Conservation (phyloP, 2,329 filamentous ascomycete species). For the Hypoxylon sp. region DNA sequence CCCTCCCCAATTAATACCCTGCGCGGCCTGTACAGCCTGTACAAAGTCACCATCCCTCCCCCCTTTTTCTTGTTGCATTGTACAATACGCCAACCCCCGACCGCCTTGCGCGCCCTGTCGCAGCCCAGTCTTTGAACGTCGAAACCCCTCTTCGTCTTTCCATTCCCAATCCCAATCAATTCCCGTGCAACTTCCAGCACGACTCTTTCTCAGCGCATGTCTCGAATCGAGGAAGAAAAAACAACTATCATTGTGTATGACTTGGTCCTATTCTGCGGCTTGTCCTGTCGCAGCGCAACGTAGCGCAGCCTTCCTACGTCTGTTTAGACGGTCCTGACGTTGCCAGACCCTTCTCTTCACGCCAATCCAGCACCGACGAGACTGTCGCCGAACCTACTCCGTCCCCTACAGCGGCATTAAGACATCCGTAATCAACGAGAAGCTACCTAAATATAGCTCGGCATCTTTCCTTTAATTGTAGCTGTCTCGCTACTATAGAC, state of each 20-base stretch:
- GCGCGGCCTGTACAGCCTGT: background rate
- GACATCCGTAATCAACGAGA: background rate
- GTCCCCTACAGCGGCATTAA: background rate
- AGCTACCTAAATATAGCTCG: background rate
- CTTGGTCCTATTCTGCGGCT: constrained; percentile 23
- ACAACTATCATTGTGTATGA: constrained; percentile 32
- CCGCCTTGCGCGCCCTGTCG: constrained; percentile 34
- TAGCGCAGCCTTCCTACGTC: constrained; percentile 24
- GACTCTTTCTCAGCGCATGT: constrained; percentile 31
- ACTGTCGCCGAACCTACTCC: constrained; percentile 1
- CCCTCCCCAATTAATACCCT: background rate
- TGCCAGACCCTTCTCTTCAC: constrained; percentile 20
- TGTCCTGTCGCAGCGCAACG: constrained; percentile 30
- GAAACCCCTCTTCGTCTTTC: constrained; percentile 30
- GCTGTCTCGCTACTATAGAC: constrained; percentile 3
- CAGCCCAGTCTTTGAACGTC: constrained; percentile 26
- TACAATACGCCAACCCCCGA: constrained; percentile 4
- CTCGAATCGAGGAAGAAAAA: constrained; percentile 28
- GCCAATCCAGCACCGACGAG: constrained; percentile 18
- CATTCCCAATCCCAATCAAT: constrained; percentile 30
- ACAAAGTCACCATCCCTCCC: constrained; percentile 6
- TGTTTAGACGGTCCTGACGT: constrained; percentile 18
- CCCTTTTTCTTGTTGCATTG: too few relatives aligned
- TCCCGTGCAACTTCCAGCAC: constrained; percentile 32
- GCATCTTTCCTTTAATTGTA: constrained; percentile 12